These are phyloP conservation scores for Fusarium gaditjirri DNA, from an alignment of 2,329 filamentous ascomycete genomes.

Conservation along the genomic window DNA sequence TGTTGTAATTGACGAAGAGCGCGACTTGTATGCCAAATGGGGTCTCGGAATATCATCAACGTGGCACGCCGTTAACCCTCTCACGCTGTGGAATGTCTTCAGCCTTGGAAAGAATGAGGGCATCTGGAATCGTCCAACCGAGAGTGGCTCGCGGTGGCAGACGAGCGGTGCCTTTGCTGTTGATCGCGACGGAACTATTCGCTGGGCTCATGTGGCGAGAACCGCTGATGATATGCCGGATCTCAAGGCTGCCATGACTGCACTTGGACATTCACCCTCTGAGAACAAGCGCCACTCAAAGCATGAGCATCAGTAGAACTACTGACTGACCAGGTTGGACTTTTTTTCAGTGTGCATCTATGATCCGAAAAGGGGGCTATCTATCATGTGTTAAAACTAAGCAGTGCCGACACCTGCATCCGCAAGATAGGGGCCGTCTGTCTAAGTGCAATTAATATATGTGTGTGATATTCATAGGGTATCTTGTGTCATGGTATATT, in stretches of 20 bases:
- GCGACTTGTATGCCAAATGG: slow-evolving; percentile 72
- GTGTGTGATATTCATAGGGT: slow-evolving; percentile 31
- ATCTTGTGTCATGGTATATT: slow-evolving; percentile 31
- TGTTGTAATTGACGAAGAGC: slow-evolving; percentile 69
- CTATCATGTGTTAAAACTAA: neutral
- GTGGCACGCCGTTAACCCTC: slow-evolving; percentile 71
- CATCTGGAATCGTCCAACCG: slow-evolving; percentile 73
- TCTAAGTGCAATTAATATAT: neutral
- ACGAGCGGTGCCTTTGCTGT: slow-evolving; percentile 71
- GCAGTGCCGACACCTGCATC: neutral
- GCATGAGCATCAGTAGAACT: neutral
- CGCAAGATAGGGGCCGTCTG: neutral
- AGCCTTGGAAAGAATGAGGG: slow-evolving; percentile 69
- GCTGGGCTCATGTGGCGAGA: slow-evolving; percentile 46
- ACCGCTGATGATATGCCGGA: slow-evolving; percentile 49
- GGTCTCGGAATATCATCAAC: slow-evolving; percentile 70
- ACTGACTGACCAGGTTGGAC: neutral
- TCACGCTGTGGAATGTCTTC: slow-evolving; percentile 66
- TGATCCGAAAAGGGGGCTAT: neutral
- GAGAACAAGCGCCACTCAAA: slow-evolving; percentile 1
- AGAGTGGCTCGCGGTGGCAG: slow-evolving; percentile 77
- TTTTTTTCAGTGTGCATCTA: neutral
- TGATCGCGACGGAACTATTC: slow-evolving; percentile 46
- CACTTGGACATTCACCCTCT: slow-evolving; percentile 37
- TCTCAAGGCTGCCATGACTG: slow-evolving; percentile 43